These are phyloP conservation scores for Aethionema arabicum DNA, from an alignment of 345 rosid genomes.

Conservation along the genomic window DNA sequence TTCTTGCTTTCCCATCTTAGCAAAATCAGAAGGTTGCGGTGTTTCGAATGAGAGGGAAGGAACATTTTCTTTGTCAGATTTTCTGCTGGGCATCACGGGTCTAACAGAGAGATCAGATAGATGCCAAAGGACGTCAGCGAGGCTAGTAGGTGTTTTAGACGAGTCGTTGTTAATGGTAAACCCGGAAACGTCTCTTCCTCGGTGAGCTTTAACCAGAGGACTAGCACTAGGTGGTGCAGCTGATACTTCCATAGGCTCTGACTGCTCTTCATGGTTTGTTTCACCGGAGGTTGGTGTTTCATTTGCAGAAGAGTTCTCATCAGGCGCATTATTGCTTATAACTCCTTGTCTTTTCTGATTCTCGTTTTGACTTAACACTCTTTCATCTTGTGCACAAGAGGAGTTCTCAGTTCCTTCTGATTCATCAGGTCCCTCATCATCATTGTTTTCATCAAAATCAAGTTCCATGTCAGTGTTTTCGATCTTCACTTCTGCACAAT, in stretches of 20 bases:
- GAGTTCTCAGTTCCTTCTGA: constrained; percentile 58
- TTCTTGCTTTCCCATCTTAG: constrained; percentile 75
- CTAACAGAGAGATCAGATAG: constrained; percentile 92
- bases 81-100: constrained; percentile 97
- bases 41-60: constrained; percentile 84
- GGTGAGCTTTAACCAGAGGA: constrained; percentile 61
- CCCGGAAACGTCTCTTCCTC: constrained; percentile 54
- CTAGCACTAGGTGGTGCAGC: constrained; percentile 62
- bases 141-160: constrained; percentile 55
- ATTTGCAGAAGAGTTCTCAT: constrained; percentile 40
- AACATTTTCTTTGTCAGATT: constrained; percentile 70
- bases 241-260: constrained; percentile 56
- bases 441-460: constrained; percentile 81
- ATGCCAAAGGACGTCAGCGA: constrained; percentile 84
- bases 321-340: constrained; percentile 40
- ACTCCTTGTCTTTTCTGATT: constrained; percentile 44
- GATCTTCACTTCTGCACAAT: constrained; percentile 83
- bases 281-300: constrained; percentile 52
- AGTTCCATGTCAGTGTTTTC: constrained; percentile 98
- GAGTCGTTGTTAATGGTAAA: constrained; percentile 53
- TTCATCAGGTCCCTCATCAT: constrained; percentile 80
- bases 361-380: constrained; percentile 37
- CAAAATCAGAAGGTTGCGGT: constrained; percentile 66
- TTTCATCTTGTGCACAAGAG: constrained; percentile 42
- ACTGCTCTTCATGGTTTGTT: constrained; percentile 54